Percentiles rank a stretch among this genome's conserved stretches.
phyloP scores from a whole-genome alignment of 768 basidiomycete genomes.

The Sporobolomyces phaffii region DNA sequence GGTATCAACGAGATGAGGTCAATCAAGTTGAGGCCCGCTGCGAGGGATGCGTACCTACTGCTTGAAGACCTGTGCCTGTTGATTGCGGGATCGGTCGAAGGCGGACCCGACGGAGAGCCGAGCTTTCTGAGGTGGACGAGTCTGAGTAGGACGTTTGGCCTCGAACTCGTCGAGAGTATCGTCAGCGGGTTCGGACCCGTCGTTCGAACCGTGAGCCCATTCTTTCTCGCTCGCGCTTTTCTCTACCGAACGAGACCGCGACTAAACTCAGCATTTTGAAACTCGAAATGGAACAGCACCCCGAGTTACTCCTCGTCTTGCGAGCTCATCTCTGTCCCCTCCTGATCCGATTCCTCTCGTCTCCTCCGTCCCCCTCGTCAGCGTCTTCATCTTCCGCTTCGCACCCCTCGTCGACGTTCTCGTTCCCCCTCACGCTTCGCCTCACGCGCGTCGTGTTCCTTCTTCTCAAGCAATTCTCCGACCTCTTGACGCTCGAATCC shows the following conservation, averaged over 20 bases:
- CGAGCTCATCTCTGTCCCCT: slow-evolving; percentile 84
- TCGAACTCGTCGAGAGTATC: slow-evolving; percentile 96
- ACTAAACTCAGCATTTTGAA: not conserved
- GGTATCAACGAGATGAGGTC: slow-evolving; percentile 6
- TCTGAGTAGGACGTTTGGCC: slow-evolving; percentile 84
- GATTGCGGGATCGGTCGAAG: slow-evolving; percentile 54
- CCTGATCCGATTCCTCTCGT: slow-evolving; percentile 72
- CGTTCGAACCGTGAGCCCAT: slow-evolving; percentile 62
- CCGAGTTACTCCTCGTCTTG: slow-evolving; percentile 76
- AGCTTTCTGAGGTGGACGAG: slow-evolving; percentile 72
- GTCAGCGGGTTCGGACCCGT: slow-evolving; percentile 84
- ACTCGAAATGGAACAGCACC: too few species aligned
- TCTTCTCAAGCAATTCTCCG: slow-evolving; percentile 81
- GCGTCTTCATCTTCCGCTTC: too few species aligned
- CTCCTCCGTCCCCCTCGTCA: slow-evolving; percentile 5
- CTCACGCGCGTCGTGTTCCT: slow-evolving; percentile 90
- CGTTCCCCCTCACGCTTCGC: slow-evolving; percentile 62
- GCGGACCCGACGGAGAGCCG: slow-evolving; percentile 56
- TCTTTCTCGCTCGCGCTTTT: not conserved
- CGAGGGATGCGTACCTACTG: slow-evolving; percentile 75
- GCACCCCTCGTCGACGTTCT: slow-evolving; percentile 20
- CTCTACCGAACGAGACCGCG: not conserved
- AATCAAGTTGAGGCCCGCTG: slow-evolving; percentile 63
- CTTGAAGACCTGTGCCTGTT: slow-evolving; percentile 90
- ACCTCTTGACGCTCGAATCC: slow-evolving; percentile 70